A percentile compares a stretch with the other conserved stretches of the same genome.
phyloP scores from a whole-genome alignment of 805 yeast species.

The Ogataea ganodermae region DNA sequence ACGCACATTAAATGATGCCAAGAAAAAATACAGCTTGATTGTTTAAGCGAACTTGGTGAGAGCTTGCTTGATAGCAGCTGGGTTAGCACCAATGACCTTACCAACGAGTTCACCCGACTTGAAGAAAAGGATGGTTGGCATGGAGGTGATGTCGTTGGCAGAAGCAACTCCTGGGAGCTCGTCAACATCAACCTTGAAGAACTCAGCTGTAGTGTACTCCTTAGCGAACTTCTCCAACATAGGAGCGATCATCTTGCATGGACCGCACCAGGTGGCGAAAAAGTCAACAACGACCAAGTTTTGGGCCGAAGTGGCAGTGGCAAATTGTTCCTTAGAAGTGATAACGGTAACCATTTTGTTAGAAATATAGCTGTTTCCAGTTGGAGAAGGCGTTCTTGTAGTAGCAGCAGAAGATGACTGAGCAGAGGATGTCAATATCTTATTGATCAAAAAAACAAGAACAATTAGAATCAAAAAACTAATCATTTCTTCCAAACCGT shows the following conservation, averaged over 20 bases:
- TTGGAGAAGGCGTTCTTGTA: constrained; percentile 6
- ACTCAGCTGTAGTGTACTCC: constrained; percentile 66
- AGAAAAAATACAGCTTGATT: background rate
- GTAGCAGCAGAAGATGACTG: constrained; percentile 8
- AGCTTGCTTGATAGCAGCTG: constrained; percentile 75
- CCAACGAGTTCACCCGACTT: constrained; percentile 79
- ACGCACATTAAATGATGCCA: constrained; percentile 1
- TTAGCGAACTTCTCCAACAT: constrained; percentile 77
- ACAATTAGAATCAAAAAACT: constrained; percentile 30
- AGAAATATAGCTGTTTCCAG: constrained; percentile 6
- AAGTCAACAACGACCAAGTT: constrained; percentile 91
- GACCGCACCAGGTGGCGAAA: constrained; percentile 98
- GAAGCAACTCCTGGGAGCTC: constrained; percentile 75
- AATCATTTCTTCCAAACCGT: constrained; percentile 22
- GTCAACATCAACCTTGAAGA: constrained; percentile 92
- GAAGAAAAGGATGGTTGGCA: constrained; percentile 72
- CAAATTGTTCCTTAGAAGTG: constrained; percentile 56
- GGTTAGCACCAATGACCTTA: constrained; percentile 88
- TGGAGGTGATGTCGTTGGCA: constrained; percentile 54
- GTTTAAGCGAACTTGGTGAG: constrained; percentile 33
- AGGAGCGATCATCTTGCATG: constrained; percentile 97
- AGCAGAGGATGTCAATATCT: constrained; percentile 23
- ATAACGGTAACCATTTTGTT: constrained; percentile 56
- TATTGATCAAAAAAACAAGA: constrained; percentile 29
- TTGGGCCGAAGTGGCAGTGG: constrained; percentile 54